These are phyloP conservation scores for Ilyonectria sp. DNA, from an alignment of 2,329 filamentous ascomycete genomes.

Conservation along the genomic window DNA sequence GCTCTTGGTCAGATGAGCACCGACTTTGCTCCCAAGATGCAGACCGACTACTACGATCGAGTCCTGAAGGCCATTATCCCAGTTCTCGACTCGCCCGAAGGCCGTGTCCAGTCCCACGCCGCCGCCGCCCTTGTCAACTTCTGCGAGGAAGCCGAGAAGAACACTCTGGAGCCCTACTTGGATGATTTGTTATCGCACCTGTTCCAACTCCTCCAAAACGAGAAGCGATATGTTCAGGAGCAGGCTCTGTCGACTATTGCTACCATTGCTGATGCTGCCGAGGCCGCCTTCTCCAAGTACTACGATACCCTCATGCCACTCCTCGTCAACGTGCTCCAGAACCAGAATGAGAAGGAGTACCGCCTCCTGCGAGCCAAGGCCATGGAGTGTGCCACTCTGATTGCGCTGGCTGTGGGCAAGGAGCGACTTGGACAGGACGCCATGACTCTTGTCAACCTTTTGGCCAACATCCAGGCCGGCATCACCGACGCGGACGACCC, in stretches of 20 bases:
- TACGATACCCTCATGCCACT: conserved; percentile 97
- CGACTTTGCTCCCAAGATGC: conserved; percentile 98
- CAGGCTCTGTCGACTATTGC: conserved; percentile 98
- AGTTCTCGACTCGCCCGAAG: conserved; percentile 89
- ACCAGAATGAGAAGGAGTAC: conserved; percentile 95
- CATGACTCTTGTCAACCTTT: conserved; percentile 86
- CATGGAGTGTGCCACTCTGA: conserved; percentile 98
- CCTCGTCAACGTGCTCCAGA: conserved; percentile 88
- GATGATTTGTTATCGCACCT: conserved; percentile 89
- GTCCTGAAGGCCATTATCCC: conserved; percentile 94
- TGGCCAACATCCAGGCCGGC: conserved; percentile 88
- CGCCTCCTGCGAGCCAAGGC: conserved; percentile 93
- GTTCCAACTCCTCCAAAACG: conserved; percentile 88
- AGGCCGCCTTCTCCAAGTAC: conserved; percentile 94
- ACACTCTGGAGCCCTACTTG: conserved; percentile 91
- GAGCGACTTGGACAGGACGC: conserved; percentile 92
- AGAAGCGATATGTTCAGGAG: conserved; percentile 97
- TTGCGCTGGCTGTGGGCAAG: conserved; percentile 94
- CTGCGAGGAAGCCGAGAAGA: conserved; percentile 97
- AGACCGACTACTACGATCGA: conserved; percentile 91
- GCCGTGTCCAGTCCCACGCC: conserved; percentile 95
- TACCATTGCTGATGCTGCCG: conserved; percentile 98
- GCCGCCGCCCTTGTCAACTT: conserved; percentile 99
- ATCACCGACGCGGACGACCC: conserved; percentile 95
- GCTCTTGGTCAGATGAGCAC: conserved; percentile 99